Evolutionary conservation across 441 rosid genomes (phyloP).

Genomic region (Populus trichocarpa): DNA sequence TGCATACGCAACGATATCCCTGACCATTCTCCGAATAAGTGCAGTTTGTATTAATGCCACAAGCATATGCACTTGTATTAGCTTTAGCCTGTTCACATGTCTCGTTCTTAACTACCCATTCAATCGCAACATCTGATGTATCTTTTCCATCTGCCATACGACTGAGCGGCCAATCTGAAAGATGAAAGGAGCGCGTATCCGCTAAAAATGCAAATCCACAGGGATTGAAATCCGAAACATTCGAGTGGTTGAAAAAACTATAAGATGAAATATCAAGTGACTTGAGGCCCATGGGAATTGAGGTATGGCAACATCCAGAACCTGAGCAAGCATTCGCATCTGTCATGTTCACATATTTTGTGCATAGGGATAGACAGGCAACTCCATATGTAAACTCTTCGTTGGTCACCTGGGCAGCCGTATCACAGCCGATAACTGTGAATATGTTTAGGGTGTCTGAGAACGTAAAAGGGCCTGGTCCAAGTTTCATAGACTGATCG

Average conservation of each 20-base stretch:
- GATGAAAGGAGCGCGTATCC: neutral
- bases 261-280: neutral
- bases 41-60: conserved; percentile 3
- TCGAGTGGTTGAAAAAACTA: neutral
- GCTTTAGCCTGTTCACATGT: neutral
- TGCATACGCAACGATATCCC: conserved; percentile 22
- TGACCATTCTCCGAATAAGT: conserved; percentile 5
- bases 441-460: conserved; percentile 12
- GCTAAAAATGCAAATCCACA: conserved; percentile 18
- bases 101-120: conserved; percentile 18
- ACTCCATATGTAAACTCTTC: neutral
- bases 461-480: neutral
- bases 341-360: neutral
- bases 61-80: conserved; percentile 2
- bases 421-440: conserved; percentile 14
- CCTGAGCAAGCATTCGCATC: neutral
- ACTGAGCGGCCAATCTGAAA: neutral
- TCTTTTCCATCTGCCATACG: neutral
- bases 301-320: conserved; percentile 14
- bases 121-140: neutral
- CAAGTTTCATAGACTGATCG: neutral
- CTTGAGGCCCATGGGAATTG: conserved; percentile 1
- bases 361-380: neutral
- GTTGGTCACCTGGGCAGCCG: neutral
- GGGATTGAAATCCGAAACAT: neutral